Evolutionary conservation across 1,284 basidiomycete species (phyloP).

Genomic region (Boletus albobrunnescens): DNA sequence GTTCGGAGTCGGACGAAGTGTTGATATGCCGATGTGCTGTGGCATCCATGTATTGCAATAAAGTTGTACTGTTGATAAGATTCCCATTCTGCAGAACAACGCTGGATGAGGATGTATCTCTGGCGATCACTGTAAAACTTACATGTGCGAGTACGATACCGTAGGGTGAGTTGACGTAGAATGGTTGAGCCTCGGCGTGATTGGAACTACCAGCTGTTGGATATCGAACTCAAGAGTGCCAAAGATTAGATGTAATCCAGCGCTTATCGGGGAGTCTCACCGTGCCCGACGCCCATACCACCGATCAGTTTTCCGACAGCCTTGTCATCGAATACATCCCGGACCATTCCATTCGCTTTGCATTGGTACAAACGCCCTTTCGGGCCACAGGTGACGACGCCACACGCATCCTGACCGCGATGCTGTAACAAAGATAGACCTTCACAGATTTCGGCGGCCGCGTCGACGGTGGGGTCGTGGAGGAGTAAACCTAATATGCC

Average conservation of each 20-base stretch:
- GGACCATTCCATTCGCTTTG: conserved; percentile 99
- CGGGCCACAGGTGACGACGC: conserved; percentile 93
- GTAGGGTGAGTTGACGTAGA: conserved; percentile 99
- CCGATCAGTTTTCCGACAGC: conserved; percentile 80
- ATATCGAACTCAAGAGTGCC: conserved; percentile 72
- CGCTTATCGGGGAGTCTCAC: conserved; percentile 39
- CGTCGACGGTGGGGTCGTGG: conserved; percentile 72
- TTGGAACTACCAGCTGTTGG: conserved; percentile 97
- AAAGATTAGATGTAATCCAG: conserved; percentile 8
- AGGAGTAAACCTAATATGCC: conserved; percentile 84
- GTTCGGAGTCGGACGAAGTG: conserved; percentile 96
- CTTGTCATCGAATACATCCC: conserved; percentile 90
- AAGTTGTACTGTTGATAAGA: conserved; percentile 86
- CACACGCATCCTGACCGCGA: conserved; percentile 97
- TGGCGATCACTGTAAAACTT: conserved; percentile 27
- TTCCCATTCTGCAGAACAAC: conserved; percentile 81
- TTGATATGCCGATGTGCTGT: conserved; percentile 98
- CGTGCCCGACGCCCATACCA: conserved; percentile 97
- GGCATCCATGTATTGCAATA: conserved; percentile 92
- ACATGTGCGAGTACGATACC: conserved; percentile 98
- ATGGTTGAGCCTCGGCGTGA: conserved; percentile 98
- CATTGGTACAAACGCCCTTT: conserved; percentile 97
- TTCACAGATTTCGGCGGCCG: conserved; percentile 84
- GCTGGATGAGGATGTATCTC: conserved; percentile 4
- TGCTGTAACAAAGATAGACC: conserved; percentile 90